phyloP scores from a whole-genome alignment of 176 grass and related monocot genomes.

The Cenchrus fungigraminus region DNA sequence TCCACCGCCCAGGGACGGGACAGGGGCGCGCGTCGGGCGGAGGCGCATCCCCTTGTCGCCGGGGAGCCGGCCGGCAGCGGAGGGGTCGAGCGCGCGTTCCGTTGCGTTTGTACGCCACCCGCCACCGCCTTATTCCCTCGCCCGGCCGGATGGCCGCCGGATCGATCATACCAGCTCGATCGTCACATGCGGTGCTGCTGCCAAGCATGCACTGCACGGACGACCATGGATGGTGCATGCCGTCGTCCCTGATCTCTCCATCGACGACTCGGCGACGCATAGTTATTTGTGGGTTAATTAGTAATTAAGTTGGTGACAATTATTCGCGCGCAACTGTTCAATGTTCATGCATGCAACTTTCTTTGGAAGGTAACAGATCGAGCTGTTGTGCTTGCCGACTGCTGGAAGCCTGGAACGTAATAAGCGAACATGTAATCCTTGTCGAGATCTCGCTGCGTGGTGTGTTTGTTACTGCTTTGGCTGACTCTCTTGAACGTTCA shows the following conservation, averaged over 20 bases:
- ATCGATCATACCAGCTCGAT: background rate
- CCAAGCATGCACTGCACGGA: background rate
- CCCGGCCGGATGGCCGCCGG: no score
- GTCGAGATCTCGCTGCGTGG: background rate
- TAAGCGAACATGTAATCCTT: no score
- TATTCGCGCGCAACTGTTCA: no score
- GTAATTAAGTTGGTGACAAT: no score
- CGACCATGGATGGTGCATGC: background rate
- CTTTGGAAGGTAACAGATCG: background rate
- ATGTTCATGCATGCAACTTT: no score
- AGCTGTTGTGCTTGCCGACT: background rate
- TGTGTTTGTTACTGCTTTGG: background rate
- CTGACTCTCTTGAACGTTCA: background rate
- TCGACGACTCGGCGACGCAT: background rate
- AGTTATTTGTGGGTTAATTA: no score
- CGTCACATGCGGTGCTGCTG: slow-evolving; percentile 10
- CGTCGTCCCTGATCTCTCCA: background rate
- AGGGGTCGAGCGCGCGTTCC: slow-evolving; percentile 36
- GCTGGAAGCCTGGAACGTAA: background rate
- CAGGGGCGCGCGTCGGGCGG: slow-evolving; percentile 1
- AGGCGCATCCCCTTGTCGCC: slow-evolving; percentile 44
- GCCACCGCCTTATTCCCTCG: slow-evolving; percentile 45
- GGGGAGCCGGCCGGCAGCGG: background rate
- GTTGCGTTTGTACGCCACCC: slow-evolving; percentile 51
- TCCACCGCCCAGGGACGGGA: background rate